Base-by-base conservation (phyloP, 306 rosid species). In the Cucumis hystrix region DNA sequence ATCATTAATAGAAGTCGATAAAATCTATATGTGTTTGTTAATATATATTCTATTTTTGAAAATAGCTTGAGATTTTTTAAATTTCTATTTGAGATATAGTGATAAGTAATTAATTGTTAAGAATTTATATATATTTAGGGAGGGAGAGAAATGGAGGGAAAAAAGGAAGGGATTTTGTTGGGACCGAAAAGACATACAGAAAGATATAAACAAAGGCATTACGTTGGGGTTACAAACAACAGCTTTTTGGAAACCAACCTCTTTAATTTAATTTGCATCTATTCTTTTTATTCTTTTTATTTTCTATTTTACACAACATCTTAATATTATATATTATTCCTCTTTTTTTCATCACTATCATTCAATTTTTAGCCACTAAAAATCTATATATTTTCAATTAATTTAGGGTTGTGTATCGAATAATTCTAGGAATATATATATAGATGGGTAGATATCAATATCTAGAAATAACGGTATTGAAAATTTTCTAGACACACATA, bases 171-270 rank as follows among this genome's bases (percentile, higher is more conserved):
- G 69, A 49, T 49, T 25, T 71, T 71, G 76, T 71, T 71, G 76
- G 43, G 23, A 71, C 60, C 20, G 63, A 73, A 73, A 73, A 73
- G 77, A 51, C 77, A 73, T 54, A 73, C 77, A 52, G 77, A 73
- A 73, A 73, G 30, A 73, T 17, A 73, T 51, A 12, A 73, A 73
- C 16, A 73, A 73, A 33, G 63, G 30, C 62, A 73, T 73, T 73
- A 54, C 77, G 15, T 73, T 73, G 77, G 77, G 77, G 43, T 51
- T 72, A 72, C 62, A 52, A 73, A 51, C 59, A 54, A 52, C 63
- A 73, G 77, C 77, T 51, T 73, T 73, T 52, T 30, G 30, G 62
- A 73, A 73, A 2, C 41, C 21, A 13, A 68, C 13, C n/a, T 41
- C 55, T 69, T 57, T 43, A 10, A 12, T 47, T 47, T 47, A 47